Evolutionary conservation across 2,329 filamentous ascomycete genomes (phyloP).

Genomic region (Microsporum audouinii): DNA sequence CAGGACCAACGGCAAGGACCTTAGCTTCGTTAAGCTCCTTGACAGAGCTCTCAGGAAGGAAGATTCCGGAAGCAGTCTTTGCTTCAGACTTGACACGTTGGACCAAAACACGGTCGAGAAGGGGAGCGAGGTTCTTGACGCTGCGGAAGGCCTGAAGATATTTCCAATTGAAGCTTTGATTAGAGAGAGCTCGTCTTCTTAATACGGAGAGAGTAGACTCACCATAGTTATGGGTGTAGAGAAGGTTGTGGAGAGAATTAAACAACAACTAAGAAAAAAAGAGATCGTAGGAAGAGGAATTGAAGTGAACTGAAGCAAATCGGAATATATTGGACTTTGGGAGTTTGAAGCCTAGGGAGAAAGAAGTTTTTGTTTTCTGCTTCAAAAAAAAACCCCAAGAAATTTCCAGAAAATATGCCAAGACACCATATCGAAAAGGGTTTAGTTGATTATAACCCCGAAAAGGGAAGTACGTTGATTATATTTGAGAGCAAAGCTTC

Average conservation of each 20-base stretch:
- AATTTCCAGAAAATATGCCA: slow-evolving; percentile 19
- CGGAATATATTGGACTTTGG: neutral
- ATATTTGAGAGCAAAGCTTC: neutral
- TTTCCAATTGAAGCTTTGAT: slow-evolving; percentile 4
- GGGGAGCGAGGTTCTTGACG: slow-evolving; percentile 87
- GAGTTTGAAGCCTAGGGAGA: neutral
- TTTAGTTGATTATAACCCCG: slow-evolving; percentile 1
- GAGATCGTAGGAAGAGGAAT: neutral
- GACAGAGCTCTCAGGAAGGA: slow-evolving; percentile 89
- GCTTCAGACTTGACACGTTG: slow-evolving; percentile 95
- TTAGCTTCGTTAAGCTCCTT: slow-evolving; percentile 98
- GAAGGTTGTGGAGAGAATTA: neutral
- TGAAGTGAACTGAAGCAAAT: neutral
- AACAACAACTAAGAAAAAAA: slow-evolving; percentile 4
- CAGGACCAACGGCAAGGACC: slow-evolving; percentile 89
- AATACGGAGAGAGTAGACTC: slow-evolving; percentile 4
- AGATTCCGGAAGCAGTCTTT: slow-evolving; percentile 94
- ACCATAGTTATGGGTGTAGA: slow-evolving; percentile 10
- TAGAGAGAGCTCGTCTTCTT: neutral
- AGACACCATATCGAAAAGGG: slow-evolving; percentile 6
- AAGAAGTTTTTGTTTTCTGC: slow-evolving; percentile 11
- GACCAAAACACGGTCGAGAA: slow-evolving; percentile 95
- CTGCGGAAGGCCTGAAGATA: slow-evolving; percentile 60
- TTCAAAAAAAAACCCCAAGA: slow-evolving; percentile 9
- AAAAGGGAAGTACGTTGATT: neutral